These are phyloP conservation scores for Omphalotus guepiniiformis DNA, from an alignment of 768 basidiomycete species.

Conservation along the genomic window DNA sequence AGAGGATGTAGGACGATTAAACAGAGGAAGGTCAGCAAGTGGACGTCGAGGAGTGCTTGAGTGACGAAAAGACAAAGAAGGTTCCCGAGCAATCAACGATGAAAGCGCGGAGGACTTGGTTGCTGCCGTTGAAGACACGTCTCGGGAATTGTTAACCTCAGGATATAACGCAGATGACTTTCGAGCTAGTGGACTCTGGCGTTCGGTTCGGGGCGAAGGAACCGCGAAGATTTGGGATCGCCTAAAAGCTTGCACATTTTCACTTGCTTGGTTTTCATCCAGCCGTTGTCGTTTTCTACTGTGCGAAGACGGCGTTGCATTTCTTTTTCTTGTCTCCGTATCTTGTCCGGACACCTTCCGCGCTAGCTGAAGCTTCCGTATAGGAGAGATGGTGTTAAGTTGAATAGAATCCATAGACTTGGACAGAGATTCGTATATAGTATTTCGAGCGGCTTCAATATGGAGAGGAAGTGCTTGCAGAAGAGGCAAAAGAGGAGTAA, in stretches of 20 bases:
- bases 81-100: background rate
- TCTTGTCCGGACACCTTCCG: background rate
- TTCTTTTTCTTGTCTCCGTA: background rate
- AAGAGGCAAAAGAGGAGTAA: constrained; percentile 58
- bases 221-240: too few relatives aligned
- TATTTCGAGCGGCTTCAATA: constrained; percentile 39
- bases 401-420: background rate
- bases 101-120: background rate
- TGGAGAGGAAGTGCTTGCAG: constrained; percentile 57
- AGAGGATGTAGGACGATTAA: too few relatives aligned
- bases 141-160: too few relatives aligned
- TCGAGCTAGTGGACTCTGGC: too few relatives aligned
- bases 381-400: background rate
- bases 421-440: constrained; percentile 26
- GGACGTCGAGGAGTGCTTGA: background rate
- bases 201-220: too few relatives aligned
- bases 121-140: too few relatives aligned
- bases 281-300: background rate
- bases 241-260: too few relatives aligned
- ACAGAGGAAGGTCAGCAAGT: constrained; percentile 5
- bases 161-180: too few relatives aligned
- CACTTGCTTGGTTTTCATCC: constrained; percentile 3
- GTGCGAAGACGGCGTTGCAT: background rate
- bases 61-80: background rate
- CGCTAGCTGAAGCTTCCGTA: too few relatives aligned